These are phyloP conservation scores for Astrothelium subdiscretum DNA, from an alignment of 495 filamentous ascomycete species.

Conservation along the genomic window DNA sequence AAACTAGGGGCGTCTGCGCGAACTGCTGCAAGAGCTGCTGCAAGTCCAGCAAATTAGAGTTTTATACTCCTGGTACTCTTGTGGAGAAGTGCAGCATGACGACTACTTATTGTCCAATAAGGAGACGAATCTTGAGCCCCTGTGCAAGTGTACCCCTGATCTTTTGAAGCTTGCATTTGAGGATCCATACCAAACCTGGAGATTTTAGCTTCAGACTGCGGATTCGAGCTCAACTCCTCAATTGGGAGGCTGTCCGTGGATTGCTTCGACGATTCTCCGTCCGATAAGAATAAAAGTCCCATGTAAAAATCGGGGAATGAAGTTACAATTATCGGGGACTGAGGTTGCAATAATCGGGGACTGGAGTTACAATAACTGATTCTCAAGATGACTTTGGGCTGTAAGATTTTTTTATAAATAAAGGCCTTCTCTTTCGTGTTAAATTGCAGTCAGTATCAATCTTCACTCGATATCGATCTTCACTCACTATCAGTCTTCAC, in stretches of 20 bases:
- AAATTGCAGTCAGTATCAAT: background rate
- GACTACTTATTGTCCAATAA: background rate
- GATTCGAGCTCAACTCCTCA: background rate
- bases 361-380: background rate
- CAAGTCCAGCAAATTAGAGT: background rate
- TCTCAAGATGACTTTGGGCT: background rate
- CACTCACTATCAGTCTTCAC: background rate
- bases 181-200: background rate
- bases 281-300: background rate
- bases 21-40: background rate
- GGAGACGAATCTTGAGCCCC: background rate
- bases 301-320: background rate
- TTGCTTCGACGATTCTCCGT: background rate
- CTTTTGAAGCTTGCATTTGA: background rate
- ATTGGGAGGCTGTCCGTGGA: background rate
- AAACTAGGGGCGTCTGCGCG: too few relatives aligned
- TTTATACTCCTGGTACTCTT: background rate
- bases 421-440: background rate
- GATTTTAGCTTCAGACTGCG: background rate
- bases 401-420: background rate
- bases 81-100: background rate
- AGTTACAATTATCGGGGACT: background rate
- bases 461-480: background rate
- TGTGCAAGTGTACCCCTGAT: background rate
- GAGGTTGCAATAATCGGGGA: background rate